Evolutionary conservation across 805 yeast genomes (phyloP), one percentile per base, ranked within the genome.

Genomic region (Suhomyces sp.): DNA sequence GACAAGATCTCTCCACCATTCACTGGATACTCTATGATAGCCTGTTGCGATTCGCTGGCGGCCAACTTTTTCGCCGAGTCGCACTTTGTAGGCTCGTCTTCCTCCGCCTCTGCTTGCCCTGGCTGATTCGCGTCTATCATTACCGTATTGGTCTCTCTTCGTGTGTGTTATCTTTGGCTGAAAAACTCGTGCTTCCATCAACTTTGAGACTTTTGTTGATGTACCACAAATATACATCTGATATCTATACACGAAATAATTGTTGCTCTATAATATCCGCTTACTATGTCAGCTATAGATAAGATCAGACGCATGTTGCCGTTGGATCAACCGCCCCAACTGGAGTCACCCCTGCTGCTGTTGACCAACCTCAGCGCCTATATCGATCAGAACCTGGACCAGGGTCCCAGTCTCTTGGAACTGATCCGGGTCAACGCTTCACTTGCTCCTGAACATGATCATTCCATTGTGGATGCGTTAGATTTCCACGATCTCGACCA

Each of bases 1-100:
- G 80, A 73, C 5, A 87, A 64, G 0, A 85, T 67, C 6, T 74
- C 67, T 15, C 70, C 64, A 6, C 73, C 70, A 5, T 54, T 62
- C 5, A 71, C 64, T 1, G 83, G 80, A 52, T 67, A 66, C 1
- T 66, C 61, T 8, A 85, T 79, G 5, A 83, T 80, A 13, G 64
- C 61, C 46, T 60, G 54, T 61, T 85, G 90, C 0, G 79, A 64
- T 2, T 65, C 29, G 17, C 54, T 46, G 13, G 53, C 40, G 15
- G n/a, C 45, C 45, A 5, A 12, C n/a, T 42, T 19, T 38, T 19
- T 38, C n/a, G 33, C 6, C 33, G 12, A 29, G 33, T 29, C 33
- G 33, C 33, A 29, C 33, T 29, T 29, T n/a, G 24, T 38, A 17
- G 8, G 9, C 24, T 38, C 42, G n/a, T 33, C 36, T 2, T n/a